Evolutionary conservation across 257 asterid species (phyloP).

Genomic region (Voacanga thouarsii): DNA sequence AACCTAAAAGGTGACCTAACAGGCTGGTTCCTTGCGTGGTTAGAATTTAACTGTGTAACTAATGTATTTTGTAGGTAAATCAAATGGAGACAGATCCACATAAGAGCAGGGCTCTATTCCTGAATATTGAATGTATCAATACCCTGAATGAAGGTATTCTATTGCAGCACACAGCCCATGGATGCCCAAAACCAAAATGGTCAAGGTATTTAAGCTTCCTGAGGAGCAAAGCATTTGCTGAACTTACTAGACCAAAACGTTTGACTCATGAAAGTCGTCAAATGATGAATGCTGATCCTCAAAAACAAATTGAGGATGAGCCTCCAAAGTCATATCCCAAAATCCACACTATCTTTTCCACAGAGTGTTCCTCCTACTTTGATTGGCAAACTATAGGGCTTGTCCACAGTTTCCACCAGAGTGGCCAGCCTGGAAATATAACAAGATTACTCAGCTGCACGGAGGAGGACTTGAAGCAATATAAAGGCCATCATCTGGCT

Average conservation of each 20-base stretch:
- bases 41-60: background rate
- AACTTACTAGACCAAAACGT: conserved; percentile 60
- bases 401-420: conserved; percentile 76
- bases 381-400: conserved; percentile 99
- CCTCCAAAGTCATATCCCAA: conserved; percentile 60
- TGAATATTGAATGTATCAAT: conserved; percentile 72
- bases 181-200: conserved; percentile 90
- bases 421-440: conserved; percentile 94
- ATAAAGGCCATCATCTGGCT: conserved; percentile 86
- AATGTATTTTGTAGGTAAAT: conserved; percentile 46
- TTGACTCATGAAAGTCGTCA: conserved; percentile 56
- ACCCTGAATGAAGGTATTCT: conserved; percentile 80
- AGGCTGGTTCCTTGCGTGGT: background rate
- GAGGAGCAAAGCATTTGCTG: conserved; percentile 72
- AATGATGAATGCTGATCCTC: conserved; percentile 51
- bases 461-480: conserved; percentile 79
- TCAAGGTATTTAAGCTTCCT: conserved; percentile 85
- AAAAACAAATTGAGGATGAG: conserved; percentile 45
- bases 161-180: conserved; percentile 64
- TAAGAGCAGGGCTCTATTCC: conserved; percentile 63
- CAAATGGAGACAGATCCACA: conserved; percentile 60
- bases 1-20: background rate
- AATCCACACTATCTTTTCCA: conserved; percentile 88
- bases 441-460: conserved; percentile 92
- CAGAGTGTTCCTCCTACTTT: conserved; percentile 86